phyloP scores from a whole-genome alignment of 371 early-diverging fungal species.

The Amoeboaphelidium protococcarum region DNA sequence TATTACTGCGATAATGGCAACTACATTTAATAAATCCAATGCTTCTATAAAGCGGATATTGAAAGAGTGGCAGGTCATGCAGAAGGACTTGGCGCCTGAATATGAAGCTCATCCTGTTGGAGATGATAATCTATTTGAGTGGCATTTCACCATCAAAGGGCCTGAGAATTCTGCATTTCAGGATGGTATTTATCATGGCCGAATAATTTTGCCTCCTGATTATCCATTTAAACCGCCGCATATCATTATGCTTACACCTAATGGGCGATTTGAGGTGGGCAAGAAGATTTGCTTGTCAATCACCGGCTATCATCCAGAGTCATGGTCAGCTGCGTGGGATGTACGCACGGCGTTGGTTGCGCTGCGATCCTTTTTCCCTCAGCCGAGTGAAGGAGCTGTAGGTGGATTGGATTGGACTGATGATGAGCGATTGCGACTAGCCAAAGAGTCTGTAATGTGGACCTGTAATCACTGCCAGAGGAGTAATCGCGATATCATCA shows the following conservation, averaged over 20 bases:
- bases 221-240: slow-evolving; percentile 77
- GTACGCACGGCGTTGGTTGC: slow-evolving; percentile 65
- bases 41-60: too few species aligned
- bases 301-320: slow-evolving; percentile 73
- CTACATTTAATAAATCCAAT: too few species aligned
- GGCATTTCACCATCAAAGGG: slow-evolving; percentile 83
- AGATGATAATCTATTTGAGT: slow-evolving; percentile 54
- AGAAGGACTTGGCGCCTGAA: too few species aligned
- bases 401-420: slow-evolving; percentile 49
- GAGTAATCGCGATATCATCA: slow-evolving; percentile 1
- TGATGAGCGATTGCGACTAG: slow-evolving; percentile 30
- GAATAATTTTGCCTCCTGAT: slow-evolving; percentile 42
- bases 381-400: slow-evolving; percentile 46
- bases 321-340: slow-evolving; percentile 85
- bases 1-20: too few species aligned
- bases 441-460: slow-evolving; percentile 21
- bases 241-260: slow-evolving; percentile 61
- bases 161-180: slow-evolving; percentile 61
- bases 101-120: too few species aligned
- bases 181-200: slow-evolving; percentile 27
- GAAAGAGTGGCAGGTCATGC: too few species aligned
- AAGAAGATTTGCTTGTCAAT: slow-evolving; percentile 78
- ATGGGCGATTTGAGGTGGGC: slow-evolving; percentile 64
- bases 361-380: slow-evolving; percentile 40
- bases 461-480: slow-evolving; percentile 10